Percentiles rank a stretch among this genome's conserved stretches.
Evolutionary conservation across 345 rosid genomes (phyloP).

Genomic region (Gossypium anomalum): DNA sequence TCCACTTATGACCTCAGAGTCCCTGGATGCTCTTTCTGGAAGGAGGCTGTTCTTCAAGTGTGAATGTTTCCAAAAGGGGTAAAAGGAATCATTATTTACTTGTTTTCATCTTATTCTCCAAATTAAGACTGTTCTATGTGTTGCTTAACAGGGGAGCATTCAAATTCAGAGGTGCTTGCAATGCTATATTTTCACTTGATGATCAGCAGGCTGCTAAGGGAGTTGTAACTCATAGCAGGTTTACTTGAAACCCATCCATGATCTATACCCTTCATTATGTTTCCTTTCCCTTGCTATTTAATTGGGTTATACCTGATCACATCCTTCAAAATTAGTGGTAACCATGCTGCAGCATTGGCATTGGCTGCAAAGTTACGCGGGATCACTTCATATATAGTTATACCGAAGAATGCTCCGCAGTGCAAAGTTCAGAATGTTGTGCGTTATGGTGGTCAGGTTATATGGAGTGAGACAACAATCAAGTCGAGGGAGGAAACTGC

Average conservation of each 20-base stretch:
- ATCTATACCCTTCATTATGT: neutral
- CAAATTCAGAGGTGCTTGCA: constrained; percentile 92
- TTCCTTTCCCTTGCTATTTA: neutral
- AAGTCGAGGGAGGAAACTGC: constrained; percentile 70
- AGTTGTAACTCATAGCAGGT: constrained; percentile 95
- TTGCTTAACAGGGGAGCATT: constrained; percentile 67
- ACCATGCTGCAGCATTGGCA: constrained; percentile 94
- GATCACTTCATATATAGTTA: constrained; percentile 65
- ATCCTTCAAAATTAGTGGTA: constrained; percentile 52
- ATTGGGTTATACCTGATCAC: constrained; percentile 14
- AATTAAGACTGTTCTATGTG: neutral
- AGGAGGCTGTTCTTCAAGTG: constrained; percentile 74
- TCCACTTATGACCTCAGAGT: constrained; percentile 66
- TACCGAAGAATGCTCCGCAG: constrained; percentile 82
- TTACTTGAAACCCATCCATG: neutral
- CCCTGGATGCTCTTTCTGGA: constrained; percentile 56
- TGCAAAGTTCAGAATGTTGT: constrained; percentile 84
- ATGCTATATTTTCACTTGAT: constrained; percentile 70
- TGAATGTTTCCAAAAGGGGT: constrained; percentile 94
- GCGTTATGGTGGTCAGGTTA: constrained; percentile 75
- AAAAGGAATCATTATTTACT: constrained; percentile 21
- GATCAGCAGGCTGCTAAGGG: constrained; percentile 70
- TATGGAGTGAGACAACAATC: constrained; percentile 64
- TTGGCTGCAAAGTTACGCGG: constrained; percentile 80
- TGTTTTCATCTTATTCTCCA: neutral